Evolutionary conservation across 768 basidiomycete species (phyloP).

Genomic region (Tricholoma flavovirens): DNA sequence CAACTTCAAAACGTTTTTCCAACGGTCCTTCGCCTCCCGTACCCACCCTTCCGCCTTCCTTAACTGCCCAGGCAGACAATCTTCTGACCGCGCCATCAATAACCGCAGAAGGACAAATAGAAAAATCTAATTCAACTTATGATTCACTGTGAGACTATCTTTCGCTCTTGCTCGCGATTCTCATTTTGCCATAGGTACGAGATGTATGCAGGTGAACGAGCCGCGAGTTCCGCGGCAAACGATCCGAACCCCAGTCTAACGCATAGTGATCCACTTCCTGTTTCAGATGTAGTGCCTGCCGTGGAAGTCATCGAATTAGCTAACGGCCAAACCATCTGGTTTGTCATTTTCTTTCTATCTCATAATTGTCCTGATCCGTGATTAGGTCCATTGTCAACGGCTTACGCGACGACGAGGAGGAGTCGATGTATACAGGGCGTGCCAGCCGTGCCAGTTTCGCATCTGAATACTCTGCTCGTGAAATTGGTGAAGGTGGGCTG

Average conservation of each 20-base stretch:
- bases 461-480: conserved; percentile 63
- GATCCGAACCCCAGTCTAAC: conserved; percentile 24
- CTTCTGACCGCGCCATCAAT: conserved; percentile 33
- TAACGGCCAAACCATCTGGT: conserved; percentile 89
- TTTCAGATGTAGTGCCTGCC: conserved; percentile 50
- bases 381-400: conserved; percentile 79
- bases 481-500: conserved; percentile 46
- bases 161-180: conserved; percentile 14
- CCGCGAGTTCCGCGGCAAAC: conserved; percentile 25
- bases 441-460: conserved; percentile 68
- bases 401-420: conserved; percentile 70
- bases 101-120: conserved; percentile 36
- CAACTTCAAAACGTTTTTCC: conserved; percentile 55
- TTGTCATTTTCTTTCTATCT: conserved; percentile 20
- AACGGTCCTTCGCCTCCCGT: conserved; percentile 63
- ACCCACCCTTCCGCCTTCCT: conserved; percentile 53
- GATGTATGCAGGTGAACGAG: conserved; percentile 65
- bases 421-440: conserved; percentile 61
- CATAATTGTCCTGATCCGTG: conserved; percentile 9
- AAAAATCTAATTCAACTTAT: conserved; percentile 67
- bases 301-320: conserved; percentile 78
- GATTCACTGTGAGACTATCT: conserved; percentile 64
- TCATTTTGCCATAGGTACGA: conserved; percentile 54
- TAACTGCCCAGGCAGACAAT: conserved; percentile 37
- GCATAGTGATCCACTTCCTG: conserved; percentile 22